Conservation (phyloP, 192 early-diverging fungal species). For the Entomortierella lignicola region DNA sequence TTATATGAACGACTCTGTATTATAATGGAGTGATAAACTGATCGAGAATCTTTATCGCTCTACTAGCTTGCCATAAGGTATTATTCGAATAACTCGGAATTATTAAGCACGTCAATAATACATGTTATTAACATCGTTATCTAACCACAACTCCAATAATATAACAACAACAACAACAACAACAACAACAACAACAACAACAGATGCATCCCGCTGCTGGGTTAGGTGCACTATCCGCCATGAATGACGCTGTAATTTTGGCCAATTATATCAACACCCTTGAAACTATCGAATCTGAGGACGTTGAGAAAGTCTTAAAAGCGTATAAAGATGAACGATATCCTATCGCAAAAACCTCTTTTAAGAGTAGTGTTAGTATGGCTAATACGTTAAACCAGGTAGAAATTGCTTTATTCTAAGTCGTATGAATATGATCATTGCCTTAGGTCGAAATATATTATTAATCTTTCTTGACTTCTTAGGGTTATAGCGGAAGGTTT, state of each 20-base stretch:
- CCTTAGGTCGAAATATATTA: too few relatives aligned
- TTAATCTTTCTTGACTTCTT: too few relatives aligned
- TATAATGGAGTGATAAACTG: not conserved
- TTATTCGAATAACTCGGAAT: too few relatives aligned
- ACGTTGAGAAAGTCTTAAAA: not conserved
- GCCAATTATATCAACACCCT: slow-evolving; percentile 6
- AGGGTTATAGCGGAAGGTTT: too few relatives aligned
- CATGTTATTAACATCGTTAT: not conserved
- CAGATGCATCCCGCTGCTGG: not conserved
- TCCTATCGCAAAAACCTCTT: not conserved
- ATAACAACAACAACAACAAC: too few relatives aligned
- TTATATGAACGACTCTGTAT: not conserved
- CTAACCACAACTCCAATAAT: too few relatives aligned
- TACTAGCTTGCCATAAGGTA: not conserved
- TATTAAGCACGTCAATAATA: too few relatives aligned
- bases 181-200: not conserved
- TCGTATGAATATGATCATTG: too few relatives aligned
- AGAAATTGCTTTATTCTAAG: too few relatives aligned
- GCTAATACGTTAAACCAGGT: too few relatives aligned
- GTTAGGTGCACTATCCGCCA: slow-evolving; percentile 5
- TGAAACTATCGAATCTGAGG: not conserved
- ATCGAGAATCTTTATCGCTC: not conserved
- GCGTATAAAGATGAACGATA: slow-evolving; percentile 9
- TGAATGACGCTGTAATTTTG: slow-evolving; percentile 3
- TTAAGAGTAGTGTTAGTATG: not conserved